Evolutionary conservation across 1,139 yeast genomes (phyloP).

Genomic region (Nematodospora anomalae): DNA sequence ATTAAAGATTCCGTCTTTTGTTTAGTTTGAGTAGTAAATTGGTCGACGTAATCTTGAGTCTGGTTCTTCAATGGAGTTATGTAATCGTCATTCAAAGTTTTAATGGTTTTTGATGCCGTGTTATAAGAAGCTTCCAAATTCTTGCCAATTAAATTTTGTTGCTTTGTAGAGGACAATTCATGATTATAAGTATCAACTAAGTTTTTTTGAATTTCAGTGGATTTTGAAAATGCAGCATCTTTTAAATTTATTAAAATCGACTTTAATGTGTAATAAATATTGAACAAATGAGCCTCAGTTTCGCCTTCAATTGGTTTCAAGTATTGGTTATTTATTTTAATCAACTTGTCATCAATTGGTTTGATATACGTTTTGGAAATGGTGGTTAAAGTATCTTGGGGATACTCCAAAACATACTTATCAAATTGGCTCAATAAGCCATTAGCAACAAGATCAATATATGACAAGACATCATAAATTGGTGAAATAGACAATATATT

Average conservation of each 20-base stretch:
- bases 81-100: constrained; percentile 36
- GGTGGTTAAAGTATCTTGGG: constrained; percentile 8
- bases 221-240: constrained; percentile 27
- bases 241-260: constrained; percentile 30
- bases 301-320: constrained; percentile 13
- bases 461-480: constrained; percentile 25
- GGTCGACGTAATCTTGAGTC: constrained; percentile 40
- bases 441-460: constrained; percentile 23
- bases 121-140: constrained; percentile 39
- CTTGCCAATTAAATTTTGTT: constrained; percentile 22
- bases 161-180: constrained; percentile 24
- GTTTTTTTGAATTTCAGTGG: constrained; percentile 32
- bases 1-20: constrained; percentile 34
- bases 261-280: constrained; percentile 33
- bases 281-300: constrained; percentile 18
- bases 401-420: constrained; percentile 13
- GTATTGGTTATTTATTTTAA: constrained; percentile 14
- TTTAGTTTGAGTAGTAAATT: constrained; percentile 36
- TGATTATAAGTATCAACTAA: constrained; percentile 37
- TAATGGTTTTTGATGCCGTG: constrained; percentile 36
- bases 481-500: constrained; percentile 26
- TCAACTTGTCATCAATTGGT: constrained; percentile 13
- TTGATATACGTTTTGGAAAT: constrained; percentile 11
- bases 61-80: constrained; percentile 43
- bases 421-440: constrained; percentile 12